These are phyloP conservation scores for Leccinum incarnatum DNA, from an alignment of 768 basidiomycete species.

Conservation along the genomic window DNA sequence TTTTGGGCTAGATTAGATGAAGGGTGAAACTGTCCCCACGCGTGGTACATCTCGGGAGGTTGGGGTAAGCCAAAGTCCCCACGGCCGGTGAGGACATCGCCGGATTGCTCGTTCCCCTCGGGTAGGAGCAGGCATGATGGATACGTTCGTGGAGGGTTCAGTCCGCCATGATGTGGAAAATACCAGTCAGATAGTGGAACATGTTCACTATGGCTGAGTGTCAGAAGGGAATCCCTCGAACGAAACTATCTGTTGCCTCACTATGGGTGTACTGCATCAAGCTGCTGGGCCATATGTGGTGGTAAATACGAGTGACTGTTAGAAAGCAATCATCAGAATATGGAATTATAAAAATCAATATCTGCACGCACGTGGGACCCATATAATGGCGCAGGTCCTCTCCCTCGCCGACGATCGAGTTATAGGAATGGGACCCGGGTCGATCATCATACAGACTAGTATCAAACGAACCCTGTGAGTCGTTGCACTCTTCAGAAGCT, in stretches of 20 bases:
- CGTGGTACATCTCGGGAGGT: neutral
- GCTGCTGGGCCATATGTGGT: neutral
- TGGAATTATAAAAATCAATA: neutral
- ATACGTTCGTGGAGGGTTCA: neutral
- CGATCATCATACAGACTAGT: conserved; percentile 10
- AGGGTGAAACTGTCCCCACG: conserved; percentile 6
- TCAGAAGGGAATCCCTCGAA: neutral
- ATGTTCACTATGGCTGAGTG: conserved; percentile 4
- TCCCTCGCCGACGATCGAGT: neutral
- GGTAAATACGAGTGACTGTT: conserved; percentile 4
- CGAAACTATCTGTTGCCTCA: conserved; percentile 5
- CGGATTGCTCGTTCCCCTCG: neutral
- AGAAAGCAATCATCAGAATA: conserved; percentile 3
- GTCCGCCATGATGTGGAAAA: conserved; percentile 2
- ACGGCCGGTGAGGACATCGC: neutral
- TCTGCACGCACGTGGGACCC: conserved; percentile 10
- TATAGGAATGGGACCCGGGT: neutral
- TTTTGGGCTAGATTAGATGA: neutral
- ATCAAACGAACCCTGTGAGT: conserved; percentile 1
- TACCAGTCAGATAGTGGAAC: neutral
- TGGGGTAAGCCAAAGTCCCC: neutral
- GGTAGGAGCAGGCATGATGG: neutral
- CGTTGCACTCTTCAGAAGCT: neutral
- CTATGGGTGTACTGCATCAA: conserved; percentile 4
- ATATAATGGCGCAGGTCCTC: neutral